Evolutionary conservation across 1,284 basidiomycete genomes (phyloP).

Genomic region (Dichomitus squalens): DNA sequence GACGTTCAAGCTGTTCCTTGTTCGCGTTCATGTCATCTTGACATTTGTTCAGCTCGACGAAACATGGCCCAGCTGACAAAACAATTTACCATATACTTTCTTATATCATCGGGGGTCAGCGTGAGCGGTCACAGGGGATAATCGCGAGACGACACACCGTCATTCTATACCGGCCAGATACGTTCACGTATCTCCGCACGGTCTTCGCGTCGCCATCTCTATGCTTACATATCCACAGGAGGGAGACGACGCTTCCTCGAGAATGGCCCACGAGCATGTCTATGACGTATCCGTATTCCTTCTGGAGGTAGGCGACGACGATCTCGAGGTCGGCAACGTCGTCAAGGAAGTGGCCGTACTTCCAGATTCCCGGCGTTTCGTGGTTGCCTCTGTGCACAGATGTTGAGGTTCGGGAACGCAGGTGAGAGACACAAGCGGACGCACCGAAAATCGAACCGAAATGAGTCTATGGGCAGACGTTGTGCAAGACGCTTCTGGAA

Average conservation of each 20-base stretch:
- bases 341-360: constrained; percentile 52
- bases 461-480: constrained; percentile 74
- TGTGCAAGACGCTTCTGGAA: constrained; percentile 76
- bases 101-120: constrained; percentile 3
- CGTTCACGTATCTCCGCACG: constrained; percentile 66
- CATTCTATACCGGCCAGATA: constrained; percentile 77
- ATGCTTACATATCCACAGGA: constrained; percentile 68
- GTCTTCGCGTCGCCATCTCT: constrained; percentile 51
- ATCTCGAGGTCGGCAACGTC: constrained; percentile 66
- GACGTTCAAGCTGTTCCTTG: constrained; percentile 48
- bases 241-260: constrained; percentile 64
- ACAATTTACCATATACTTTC: constrained; percentile 26
- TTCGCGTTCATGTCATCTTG: constrained; percentile 26
- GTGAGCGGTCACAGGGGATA: constrained; percentile 10
- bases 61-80: background rate
- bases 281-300: constrained; percentile 61
- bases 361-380: constrained; percentile 72
- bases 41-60: background rate
- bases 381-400: constrained; percentile 60
- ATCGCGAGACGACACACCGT: constrained; percentile 44
- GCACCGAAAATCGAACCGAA: constrained; percentile 84
- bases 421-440: constrained; percentile 21
- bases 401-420: background rate
- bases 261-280: constrained; percentile 76
- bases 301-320: constrained; percentile 63